phyloP scores from a whole-genome alignment of 495 filamentous ascomycete genomes.

The Hypoxylon crocopeplum region DNA sequence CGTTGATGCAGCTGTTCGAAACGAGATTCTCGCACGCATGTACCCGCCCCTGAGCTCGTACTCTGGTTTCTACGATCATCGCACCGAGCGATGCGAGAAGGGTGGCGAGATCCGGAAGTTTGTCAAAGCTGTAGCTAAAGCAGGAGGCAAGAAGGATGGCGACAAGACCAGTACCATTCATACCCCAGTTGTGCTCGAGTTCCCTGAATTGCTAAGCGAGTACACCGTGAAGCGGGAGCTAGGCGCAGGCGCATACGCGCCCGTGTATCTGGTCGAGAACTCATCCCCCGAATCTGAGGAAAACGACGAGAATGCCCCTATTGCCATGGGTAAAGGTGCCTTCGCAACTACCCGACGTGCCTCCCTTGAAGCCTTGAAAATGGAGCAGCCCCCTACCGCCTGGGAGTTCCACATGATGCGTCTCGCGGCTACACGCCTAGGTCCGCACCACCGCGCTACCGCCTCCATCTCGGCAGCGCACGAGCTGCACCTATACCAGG shows the following conservation, averaged over 20 bases:
- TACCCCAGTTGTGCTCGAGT: slow-evolving; percentile 68
- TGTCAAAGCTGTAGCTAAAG: slow-evolving; percentile 70
- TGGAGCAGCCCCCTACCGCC: slow-evolving; percentile 80
- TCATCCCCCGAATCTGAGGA: slow-evolving; percentile 50
- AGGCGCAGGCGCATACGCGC: slow-evolving; percentile 90
- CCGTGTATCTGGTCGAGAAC: slow-evolving; percentile 89
- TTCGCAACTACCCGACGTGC: slow-evolving; percentile 53
- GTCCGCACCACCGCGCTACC: slow-evolving; percentile 66
- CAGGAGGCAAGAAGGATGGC: slow-evolving; percentile 59
- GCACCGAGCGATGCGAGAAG: slow-evolving; percentile 61
- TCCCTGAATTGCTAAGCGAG: slow-evolving; percentile 63
- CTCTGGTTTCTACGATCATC: slow-evolving; percentile 77
- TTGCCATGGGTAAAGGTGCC: slow-evolving; percentile 57
- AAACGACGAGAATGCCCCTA: slow-evolving; percentile 56
- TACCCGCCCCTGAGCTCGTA: slow-evolving; percentile 75
- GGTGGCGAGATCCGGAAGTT: slow-evolving; percentile 80
- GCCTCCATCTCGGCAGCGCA: slow-evolving; percentile 81
- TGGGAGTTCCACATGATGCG: slow-evolving; percentile 99
- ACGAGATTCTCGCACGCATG: slow-evolving; percentile 73
- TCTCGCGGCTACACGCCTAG: slow-evolving; percentile 75
- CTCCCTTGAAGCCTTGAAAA: slow-evolving; percentile 84
- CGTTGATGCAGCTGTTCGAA: slow-evolving; percentile 73
- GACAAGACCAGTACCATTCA: slow-evolving; percentile 66
- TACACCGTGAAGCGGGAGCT: slow-evolving; percentile 89
- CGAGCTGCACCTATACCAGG: slow-evolving; percentile 85